Conservation (phyloP, 495 filamentous ascomycete genomes). For the Penicillium ochrochloron region DNA sequence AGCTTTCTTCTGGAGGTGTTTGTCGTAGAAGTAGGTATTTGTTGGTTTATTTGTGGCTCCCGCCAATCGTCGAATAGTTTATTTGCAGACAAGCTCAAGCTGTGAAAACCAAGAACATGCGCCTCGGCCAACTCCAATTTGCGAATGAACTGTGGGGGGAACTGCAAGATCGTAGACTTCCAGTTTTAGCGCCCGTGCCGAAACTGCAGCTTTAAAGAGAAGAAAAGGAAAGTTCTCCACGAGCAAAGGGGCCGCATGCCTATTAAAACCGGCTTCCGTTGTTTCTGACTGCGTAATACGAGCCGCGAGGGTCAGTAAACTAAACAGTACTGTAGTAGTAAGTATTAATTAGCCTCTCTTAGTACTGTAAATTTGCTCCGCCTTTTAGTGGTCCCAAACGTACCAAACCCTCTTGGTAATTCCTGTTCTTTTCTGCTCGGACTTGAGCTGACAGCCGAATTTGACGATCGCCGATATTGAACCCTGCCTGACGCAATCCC, state of each 20-base stretch:
- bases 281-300: constrained; percentile 23
- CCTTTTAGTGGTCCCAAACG: not conserved
- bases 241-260: constrained; percentile 12
- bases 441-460: not conserved
- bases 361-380: constrained; percentile 3
- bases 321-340: not conserved
- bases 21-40: not conserved
- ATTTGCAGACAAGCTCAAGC: not conserved
- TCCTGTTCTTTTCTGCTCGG: constrained; percentile 16
- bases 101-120: not conserved
- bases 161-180: constrained; percentile 7
- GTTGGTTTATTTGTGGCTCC: constrained; percentile 1
- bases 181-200: constrained; percentile 2
- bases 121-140: not conserved
- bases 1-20: not conserved
- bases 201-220: constrained; percentile 1
- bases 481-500: constrained; percentile 14
- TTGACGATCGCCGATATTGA: constrained; percentile 10
- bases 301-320: constrained; percentile 2
- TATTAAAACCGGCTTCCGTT: constrained; percentile 27
- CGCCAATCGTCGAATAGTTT: not conserved
- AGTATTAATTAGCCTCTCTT: not conserved
- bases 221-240: constrained; percentile 16
- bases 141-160: not conserved
- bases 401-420: constrained; percentile 16